Percentiles rank a stretch among this genome's conserved stretches.
Evolutionary conservation across 1,284 basidiomycete species (phyloP).

Genomic region (Puccinia triticina): DNA sequence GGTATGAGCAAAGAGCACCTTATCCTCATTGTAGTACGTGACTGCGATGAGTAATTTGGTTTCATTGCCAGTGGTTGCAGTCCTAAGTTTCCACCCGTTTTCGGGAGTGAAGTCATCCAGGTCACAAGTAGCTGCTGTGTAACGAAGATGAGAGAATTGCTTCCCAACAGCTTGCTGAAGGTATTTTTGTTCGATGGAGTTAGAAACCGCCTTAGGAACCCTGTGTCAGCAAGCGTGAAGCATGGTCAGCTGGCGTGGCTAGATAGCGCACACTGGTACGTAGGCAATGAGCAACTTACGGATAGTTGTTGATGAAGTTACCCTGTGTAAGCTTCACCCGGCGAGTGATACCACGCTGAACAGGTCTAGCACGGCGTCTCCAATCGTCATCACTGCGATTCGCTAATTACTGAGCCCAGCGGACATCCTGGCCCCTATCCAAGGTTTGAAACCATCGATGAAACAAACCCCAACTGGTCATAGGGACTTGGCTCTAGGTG

Average conservation of each 20-base stretch:
- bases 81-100: conserved; percentile 77
- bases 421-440: neutral
- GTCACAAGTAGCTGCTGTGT: conserved; percentile 74
- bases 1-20: conserved; percentile 68
- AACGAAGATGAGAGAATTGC: conserved; percentile 49
- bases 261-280: neutral
- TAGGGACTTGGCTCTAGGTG: too few species aligned
- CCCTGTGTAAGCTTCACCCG: conserved; percentile 83
- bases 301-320: conserved; percentile 60
- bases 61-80: conserved; percentile 77
- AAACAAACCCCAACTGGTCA: neutral
- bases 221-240: conserved; percentile 62
- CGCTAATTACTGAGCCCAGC: neutral
- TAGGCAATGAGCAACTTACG: conserved; percentile 43
- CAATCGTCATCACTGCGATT: conserved; percentile 54
- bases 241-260: neutral
- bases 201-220: conserved; percentile 83
- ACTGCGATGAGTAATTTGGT: conserved; percentile 81
- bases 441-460: conserved; percentile 1
- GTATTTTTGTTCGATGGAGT: conserved; percentile 82
- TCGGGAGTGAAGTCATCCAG: conserved; percentile 87
- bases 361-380: conserved; percentile 60
- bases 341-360: conserved; percentile 64
- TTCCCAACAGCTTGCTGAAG: conserved; percentile 55
- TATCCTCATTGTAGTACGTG: conserved; percentile 82